Conservation (phyloP, 2,329 filamentous ascomycete species). For the Capronia epimyces region DNA sequence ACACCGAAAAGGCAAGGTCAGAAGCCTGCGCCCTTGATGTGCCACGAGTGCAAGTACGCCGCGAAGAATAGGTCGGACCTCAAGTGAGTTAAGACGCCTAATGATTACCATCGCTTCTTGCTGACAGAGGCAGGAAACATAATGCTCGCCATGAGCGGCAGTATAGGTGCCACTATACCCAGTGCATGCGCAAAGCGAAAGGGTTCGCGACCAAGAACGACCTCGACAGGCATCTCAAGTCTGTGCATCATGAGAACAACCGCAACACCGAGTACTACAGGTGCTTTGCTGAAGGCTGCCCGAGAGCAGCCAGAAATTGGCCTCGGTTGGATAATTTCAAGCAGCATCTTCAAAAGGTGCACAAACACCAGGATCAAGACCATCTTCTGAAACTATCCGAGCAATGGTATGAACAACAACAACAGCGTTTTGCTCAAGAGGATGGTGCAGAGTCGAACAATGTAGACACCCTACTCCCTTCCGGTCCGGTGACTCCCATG, state of each 20-base stretch:
- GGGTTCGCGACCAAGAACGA: slow-evolving; percentile 80
- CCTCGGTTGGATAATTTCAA: slow-evolving; percentile 81
- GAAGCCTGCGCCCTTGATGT: neutral
- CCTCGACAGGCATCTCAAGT: slow-evolving; percentile 69
- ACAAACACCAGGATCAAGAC: slow-evolving; percentile 45
- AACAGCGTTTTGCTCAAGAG: neutral
- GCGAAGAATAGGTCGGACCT: slow-evolving; percentile 39
- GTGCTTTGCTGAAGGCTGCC: slow-evolving; percentile 56
- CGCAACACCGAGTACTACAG: slow-evolving; percentile 48
- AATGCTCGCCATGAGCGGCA: slow-evolving; percentile 63
- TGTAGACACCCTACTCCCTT: neutral
- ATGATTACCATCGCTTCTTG: neutral
- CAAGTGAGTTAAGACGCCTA: slow-evolving; percentile 31
- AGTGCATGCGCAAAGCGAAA: slow-evolving; percentile 52
- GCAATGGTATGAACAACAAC: slow-evolving; percentile 34
- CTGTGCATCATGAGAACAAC: slow-evolving; percentile 56
- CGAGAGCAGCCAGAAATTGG: slow-evolving; percentile 64
- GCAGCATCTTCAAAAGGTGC: slow-evolving; percentile 67
- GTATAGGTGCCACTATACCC: slow-evolving; percentile 53
- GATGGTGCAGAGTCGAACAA: slow-evolving; percentile 4
- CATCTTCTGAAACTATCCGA: slow-evolving; percentile 44
- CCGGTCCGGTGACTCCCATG: neutral
- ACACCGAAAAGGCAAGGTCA: neutral
- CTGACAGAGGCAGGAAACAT: slow-evolving; percentile 60
- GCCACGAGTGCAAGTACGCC: slow-evolving; percentile 12